These are phyloP conservation scores for Canavalia ensiformis DNA, from an alignment of 306 rosid species.

Conservation along the genomic window DNA sequence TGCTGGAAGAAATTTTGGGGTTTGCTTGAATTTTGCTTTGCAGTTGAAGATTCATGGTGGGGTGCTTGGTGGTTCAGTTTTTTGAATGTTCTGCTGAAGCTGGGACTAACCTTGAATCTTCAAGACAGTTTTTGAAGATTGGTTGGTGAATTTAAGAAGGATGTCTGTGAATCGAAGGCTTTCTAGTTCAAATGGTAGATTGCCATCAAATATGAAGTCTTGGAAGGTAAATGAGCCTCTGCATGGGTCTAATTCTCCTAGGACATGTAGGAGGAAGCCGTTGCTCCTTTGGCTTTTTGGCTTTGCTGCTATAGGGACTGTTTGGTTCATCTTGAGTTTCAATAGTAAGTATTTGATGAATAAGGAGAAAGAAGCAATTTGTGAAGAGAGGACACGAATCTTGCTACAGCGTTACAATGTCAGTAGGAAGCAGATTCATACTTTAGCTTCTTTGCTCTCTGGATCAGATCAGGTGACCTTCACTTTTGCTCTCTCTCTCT, in stretches of 20 bases:
- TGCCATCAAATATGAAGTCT: constrained; percentile 59
- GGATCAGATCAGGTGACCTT: constrained; percentile 86
- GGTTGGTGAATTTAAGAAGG: constrained; percentile 52
- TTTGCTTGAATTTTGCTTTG: constrained; percentile 43
- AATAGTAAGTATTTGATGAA: constrained; percentile 47
- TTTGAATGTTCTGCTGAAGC: constrained; percentile 58
- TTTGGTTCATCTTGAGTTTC: constrained; percentile 60
- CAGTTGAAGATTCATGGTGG: constrained; percentile 44
- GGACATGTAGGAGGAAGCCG: constrained; percentile 60
- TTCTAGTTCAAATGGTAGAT: constrained; percentile 70
- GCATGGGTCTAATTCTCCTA: constrained; percentile 61
- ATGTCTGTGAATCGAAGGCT: constrained; percentile 80
- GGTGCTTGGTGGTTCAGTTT: constrained; percentile 52
- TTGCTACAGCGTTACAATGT: constrained; percentile 76
- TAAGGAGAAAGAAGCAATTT: constrained; percentile 54
- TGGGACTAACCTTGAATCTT: constrained; percentile 51
- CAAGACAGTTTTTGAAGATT: constrained; percentile 47
- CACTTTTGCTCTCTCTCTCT: constrained; percentile 14
- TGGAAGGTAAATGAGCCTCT: constrained; percentile 69
- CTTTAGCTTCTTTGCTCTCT: constrained; percentile 65
- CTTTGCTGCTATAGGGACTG: constrained; percentile 52
- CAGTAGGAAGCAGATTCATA: constrained; percentile 71
- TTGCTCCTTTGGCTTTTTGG: constrained; percentile 64
- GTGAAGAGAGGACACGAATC: constrained; percentile 63
- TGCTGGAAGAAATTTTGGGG: constrained; percentile 44